Evolutionary conservation across 148 eudicot species (phyloP).

Genomic region (Fagopyrum tataricum): DNA sequence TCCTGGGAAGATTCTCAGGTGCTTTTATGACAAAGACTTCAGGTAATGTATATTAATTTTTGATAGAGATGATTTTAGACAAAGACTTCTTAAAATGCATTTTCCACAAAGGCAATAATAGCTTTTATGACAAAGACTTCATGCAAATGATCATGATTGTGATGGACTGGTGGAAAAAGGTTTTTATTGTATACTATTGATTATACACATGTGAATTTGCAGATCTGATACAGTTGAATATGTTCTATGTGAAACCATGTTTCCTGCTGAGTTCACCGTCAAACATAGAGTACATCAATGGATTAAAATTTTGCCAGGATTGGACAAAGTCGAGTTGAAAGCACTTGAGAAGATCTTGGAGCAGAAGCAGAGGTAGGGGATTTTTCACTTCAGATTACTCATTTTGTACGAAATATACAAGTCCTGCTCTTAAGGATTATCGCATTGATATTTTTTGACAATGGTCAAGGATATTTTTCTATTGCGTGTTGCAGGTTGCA

Average conservation of each 20-base stretch:
- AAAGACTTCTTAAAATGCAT: background rate
- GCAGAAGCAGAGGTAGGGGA: slow-evolving; percentile 83
- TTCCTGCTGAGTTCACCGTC: slow-evolving; percentile 63
- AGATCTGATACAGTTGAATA: slow-evolving; percentile 82
- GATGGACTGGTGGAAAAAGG: background rate
- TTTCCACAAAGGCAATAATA: background rate
- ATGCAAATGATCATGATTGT: background rate
- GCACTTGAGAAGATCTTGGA: slow-evolving; percentile 91
- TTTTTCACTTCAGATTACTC: background rate
- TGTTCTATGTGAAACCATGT: slow-evolving; percentile 52
- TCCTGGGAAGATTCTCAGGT: slow-evolving; percentile 85
- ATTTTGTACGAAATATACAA: background rate
- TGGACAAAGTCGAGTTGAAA: slow-evolving; percentile 88
- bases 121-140: background rate
- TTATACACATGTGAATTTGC: slow-evolving; percentile 20
- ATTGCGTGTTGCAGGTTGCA: slow-evolving; percentile 58
- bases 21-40: slow-evolving; percentile 93
- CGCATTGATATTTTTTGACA: background rate
- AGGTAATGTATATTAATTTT: slow-evolving; percentile 33
- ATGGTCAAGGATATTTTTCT: background rate
- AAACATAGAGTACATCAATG: slow-evolving; percentile 62
- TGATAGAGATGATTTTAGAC: background rate
- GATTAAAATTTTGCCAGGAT: slow-evolving; percentile 56
- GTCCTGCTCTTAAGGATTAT: background rate
- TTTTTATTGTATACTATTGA: background rate